Evolutionary conservation across 306 rosid species (phyloP), one percentile per base, ranked within the genome.

Genomic region (apple (Malus domestica)): DNA sequence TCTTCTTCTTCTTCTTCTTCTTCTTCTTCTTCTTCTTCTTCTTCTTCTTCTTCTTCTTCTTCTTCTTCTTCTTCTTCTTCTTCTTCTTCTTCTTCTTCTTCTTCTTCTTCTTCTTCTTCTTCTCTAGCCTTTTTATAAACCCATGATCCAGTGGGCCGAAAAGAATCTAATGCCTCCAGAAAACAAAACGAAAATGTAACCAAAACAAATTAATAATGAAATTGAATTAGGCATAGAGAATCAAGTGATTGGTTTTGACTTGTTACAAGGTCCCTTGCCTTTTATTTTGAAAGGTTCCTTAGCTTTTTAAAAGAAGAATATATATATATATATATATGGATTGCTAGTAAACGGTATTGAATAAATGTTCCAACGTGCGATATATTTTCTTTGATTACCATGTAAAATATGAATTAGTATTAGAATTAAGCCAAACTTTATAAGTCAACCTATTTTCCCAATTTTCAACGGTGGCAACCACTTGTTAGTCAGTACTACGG

Each of bases 51-150:
- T n/a, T 30, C 68, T 57, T 22, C 23, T 22, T 22, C 23, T 22
- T 22, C 23, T 22, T 22, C 23, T 22, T 22, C 23, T 22, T 22
- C 23, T 22, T 22, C 23, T 22, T 22, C 23, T 22, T 22, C 23
- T 22, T 22, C 23, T 22, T 22, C 23, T 22, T 22, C 23, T 22
- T 22, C 23, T 22, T 22, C 23, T 22, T 22, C 23, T 23, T 23
- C 23, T 23, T 23, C 23, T 33, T 22, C 27, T 51, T 52, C 22
- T 51, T 38, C 46, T 9, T 45, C 51, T 45, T 52, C 64, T n/a
- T 30, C 29, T 27, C 29, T 23, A 45, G 46, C 67, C 76, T 65
- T 72, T 70, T 75, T 80, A 75, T n/a, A 29, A 15, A 62, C 25
- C 16, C 38, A 20, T 35, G 18, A 20, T 3, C 27, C 8, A 18